These are phyloP conservation scores for Coemansia umbellata DNA, from an alignment of 192 early-diverging fungal species.

Conservation along the genomic window DNA sequence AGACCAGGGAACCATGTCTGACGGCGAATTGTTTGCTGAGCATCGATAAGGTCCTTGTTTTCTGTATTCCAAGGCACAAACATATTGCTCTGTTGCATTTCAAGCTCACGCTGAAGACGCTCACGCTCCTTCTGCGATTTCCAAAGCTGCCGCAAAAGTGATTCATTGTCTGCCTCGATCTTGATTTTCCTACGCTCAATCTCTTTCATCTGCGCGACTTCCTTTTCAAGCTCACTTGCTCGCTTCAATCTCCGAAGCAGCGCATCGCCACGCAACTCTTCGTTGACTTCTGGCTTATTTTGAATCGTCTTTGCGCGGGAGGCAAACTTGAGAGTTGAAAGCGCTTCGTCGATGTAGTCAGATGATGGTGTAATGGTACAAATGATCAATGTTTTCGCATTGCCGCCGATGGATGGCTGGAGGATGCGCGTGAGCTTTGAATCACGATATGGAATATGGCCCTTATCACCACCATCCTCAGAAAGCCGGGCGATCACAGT, in stretches of 20 bases:
- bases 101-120: constrained; percentile 45
- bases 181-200: constrained; percentile 48
- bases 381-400: constrained; percentile 84
- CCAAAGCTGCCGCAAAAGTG: constrained; percentile 45
- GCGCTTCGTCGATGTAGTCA: constrained; percentile 77
- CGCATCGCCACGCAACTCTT: constrained; percentile 52
- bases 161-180: constrained; percentile 49
- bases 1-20: constrained; percentile 54
- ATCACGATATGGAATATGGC: constrained; percentile 95
- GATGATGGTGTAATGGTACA: constrained; percentile 84
- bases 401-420: constrained; percentile 88
- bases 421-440: constrained; percentile 94
- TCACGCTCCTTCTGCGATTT: constrained; percentile 48
- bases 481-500: constrained; percentile 92
- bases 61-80: constrained; percentile 17
- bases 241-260: constrained; percentile 45
- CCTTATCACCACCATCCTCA: constrained; percentile 52
- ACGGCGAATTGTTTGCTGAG: constrained; percentile 15
- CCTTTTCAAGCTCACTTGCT: constrained; percentile 46
- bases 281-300: constrained; percentile 78
- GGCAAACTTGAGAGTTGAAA: constrained; percentile 95
- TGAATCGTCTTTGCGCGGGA: constrained; percentile 84
- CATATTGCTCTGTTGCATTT: constrained; percentile 29
- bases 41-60: constrained; percentile 3
- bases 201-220: constrained; percentile 51